These are phyloP conservation scores for Ammopiptanthus mongolicus DNA, from an alignment of 306 rosid genomes.

Conservation along the genomic window DNA sequence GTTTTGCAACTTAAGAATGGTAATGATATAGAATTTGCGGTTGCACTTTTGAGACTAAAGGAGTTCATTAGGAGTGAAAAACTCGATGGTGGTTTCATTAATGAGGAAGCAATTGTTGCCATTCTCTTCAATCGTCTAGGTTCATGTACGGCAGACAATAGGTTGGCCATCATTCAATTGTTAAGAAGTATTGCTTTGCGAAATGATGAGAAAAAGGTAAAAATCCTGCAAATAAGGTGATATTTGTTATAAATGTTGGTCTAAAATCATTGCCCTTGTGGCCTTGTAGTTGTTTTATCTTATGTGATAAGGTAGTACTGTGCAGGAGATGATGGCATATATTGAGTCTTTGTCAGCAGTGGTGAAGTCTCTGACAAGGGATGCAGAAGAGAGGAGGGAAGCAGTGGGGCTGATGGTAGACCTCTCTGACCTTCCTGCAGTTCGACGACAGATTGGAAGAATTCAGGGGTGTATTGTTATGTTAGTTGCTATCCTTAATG, in stretches of 20 bases:
- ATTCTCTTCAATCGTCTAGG: slow-evolving; percentile 61
- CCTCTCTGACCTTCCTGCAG: slow-evolving; percentile 58
- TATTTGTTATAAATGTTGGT: not conserved
- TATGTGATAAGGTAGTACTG: slow-evolving; percentile 22
- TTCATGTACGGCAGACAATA: slow-evolving; percentile 43
- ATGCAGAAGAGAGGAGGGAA: slow-evolving; percentile 74
- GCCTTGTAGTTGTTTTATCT: slow-evolving; percentile 18
- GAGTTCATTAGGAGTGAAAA: slow-evolving; percentile 41
- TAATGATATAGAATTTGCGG: slow-evolving; percentile 57
- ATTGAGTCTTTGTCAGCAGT: slow-evolving; percentile 51
- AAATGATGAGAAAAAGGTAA: slow-evolving; percentile 61
- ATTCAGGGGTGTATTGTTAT: slow-evolving; percentile 85
- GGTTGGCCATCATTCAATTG: slow-evolving; percentile 45
- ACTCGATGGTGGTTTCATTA: slow-evolving; percentile 41
- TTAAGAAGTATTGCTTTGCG: slow-evolving; percentile 50
- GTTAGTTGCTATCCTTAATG: slow-evolving; percentile 76
- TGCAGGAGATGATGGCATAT: slow-evolving; percentile 83
- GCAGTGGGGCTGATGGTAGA: slow-evolving; percentile 70
- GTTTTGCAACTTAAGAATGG: slow-evolving; percentile 65
- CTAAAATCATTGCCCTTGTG: not conserved
- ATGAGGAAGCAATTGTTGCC: slow-evolving; percentile 48
- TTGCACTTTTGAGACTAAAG: slow-evolving; percentile 48
- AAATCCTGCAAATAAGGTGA: not conserved
- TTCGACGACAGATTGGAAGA: slow-evolving; percentile 66
- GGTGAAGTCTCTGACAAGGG: slow-evolving; percentile 72